A percentile compares a stretch with the other conserved stretches of the same genome.
These are phyloP conservation scores for Dactylellina leptospora DNA, from an alignment of 2,329 filamentous ascomycete genomes.

Conservation along the genomic window DNA sequence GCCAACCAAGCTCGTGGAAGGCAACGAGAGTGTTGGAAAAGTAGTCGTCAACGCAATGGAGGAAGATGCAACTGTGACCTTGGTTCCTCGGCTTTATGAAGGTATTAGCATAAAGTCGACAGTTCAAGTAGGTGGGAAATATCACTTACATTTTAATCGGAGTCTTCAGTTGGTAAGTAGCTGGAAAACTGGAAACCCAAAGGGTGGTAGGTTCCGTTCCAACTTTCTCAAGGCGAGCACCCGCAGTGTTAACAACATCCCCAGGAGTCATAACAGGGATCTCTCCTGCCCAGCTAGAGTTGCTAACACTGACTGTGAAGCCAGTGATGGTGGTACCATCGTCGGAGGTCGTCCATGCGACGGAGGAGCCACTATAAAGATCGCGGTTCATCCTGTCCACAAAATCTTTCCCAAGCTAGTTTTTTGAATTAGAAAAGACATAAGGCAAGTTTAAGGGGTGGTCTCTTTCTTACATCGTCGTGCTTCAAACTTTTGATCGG, in stretches of 20 bases:
- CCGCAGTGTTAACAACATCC: constrained; percentile 61
- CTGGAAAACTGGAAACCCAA: constrained; percentile 60
- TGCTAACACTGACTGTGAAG: constrained; percentile 23
- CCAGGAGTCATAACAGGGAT: constrained; percentile 68
- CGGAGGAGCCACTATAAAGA: constrained; percentile 23
- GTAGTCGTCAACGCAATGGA: constrained; percentile 23
- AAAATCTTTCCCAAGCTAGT: constrained; percentile 19
- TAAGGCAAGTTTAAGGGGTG: neutral
- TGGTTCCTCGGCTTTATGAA: constrained; percentile 16
- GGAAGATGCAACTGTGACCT: constrained; percentile 21
- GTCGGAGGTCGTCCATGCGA: constrained; percentile 57
- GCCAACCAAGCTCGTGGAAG: constrained; percentile 20
- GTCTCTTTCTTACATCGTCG: constrained; percentile 62
- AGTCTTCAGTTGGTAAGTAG: constrained; percentile 11
- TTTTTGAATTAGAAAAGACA: neutral
- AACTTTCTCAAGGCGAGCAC: constrained; percentile 65
- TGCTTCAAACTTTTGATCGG: constrained; percentile 68
- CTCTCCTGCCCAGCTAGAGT: constrained; percentile 62
- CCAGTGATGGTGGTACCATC: constrained; percentile 57
- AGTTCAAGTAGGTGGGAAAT: no score
- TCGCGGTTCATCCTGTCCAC: constrained; percentile 41
- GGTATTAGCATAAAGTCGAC: neutral
- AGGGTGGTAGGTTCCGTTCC: constrained; percentile 66
- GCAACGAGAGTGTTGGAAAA: constrained; percentile 15
- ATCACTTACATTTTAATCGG: constrained; percentile 32